A percentile compares a stretch with the other conserved stretches of the same genome.
These are phyloP conservation scores for Eleusine coracana DNA, from an alignment of 176 grass and related monocot genomes.

Conservation along the genomic window DNA sequence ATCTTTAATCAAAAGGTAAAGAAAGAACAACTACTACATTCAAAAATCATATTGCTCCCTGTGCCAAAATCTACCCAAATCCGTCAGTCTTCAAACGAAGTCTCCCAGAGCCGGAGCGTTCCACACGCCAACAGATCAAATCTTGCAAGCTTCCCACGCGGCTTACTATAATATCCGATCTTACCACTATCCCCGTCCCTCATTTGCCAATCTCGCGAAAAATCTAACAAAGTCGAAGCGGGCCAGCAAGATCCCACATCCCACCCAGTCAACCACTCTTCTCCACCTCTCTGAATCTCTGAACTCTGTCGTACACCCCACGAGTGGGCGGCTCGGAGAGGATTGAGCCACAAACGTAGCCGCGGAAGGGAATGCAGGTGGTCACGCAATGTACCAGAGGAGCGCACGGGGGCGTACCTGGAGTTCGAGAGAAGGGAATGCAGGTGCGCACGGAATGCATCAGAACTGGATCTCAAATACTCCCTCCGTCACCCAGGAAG, in stretches of 20 bases:
- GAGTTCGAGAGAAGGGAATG: background rate
- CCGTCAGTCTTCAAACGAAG: background rate
- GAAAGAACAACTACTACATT: background rate
- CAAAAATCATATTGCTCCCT: background rate
- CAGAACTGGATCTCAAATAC: background rate
- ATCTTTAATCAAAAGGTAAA: background rate
- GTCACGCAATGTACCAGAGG: background rate
- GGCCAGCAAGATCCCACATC: background rate
- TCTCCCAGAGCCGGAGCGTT: background rate
- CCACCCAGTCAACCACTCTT: background rate
- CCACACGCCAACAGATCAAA: background rate
- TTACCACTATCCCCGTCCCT: background rate
- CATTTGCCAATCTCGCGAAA: background rate
- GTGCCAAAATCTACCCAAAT: constrained; percentile 4
- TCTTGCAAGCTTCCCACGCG: constrained; percentile 6
- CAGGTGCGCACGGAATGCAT: background rate
- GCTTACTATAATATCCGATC: constrained; percentile 10
- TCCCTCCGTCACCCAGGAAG: too few relatives aligned
- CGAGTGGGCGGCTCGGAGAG: background rate
- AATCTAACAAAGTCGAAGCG: background rate
- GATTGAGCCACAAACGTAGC: background rate
- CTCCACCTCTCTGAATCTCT: background rate
- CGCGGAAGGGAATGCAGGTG: background rate
- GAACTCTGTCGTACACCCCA: background rate
- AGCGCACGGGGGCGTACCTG: constrained; percentile 3